Evolutionary conservation across 176 grass and related monocot genomes (phyloP).

Genomic region (Raddia guianensis): DNA sequence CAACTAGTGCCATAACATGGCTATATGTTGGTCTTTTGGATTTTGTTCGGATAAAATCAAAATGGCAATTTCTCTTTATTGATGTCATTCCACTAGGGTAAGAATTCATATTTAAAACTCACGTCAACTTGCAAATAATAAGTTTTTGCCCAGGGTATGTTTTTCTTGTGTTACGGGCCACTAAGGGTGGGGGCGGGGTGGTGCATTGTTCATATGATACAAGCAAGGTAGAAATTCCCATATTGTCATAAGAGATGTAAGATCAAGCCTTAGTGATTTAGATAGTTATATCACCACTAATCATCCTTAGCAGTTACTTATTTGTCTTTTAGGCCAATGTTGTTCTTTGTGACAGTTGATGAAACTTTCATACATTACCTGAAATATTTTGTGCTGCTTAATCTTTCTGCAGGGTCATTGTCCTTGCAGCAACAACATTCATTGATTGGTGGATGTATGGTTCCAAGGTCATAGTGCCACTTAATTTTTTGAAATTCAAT

Average conservation of each 20-base stretch:
- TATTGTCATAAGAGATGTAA: conserved; percentile 5
- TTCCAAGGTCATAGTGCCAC: conserved; percentile 70
- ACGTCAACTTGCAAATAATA: neutral
- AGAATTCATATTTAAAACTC: conserved; percentile 37
- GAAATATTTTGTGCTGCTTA: neutral
- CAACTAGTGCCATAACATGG: conserved; percentile 95
- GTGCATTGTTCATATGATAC: neutral
- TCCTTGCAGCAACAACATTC: conserved; percentile 69
- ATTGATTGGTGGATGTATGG: conserved; percentile 85
- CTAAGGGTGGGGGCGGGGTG: neutral
- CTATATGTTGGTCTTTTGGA: conserved; percentile 80
- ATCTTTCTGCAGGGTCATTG: conserved; percentile 57
- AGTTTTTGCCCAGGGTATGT: neutral
- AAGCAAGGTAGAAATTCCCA: neutral
- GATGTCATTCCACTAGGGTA: conserved; percentile 83
- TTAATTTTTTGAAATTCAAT: conserved; percentile 96
- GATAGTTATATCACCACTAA: neutral
- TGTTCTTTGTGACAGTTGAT: neutral
- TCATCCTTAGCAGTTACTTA: neutral
- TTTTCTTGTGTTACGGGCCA: neutral
- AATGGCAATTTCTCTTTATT: conserved; percentile 59
- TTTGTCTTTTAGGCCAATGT: conserved; percentile 4
- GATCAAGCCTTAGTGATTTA: neutral
- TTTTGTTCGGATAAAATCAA: conserved; percentile 68
- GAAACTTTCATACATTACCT: neutral